Evolutionary conservation across 306 rosid genomes (phyloP).

Genomic region (Potentilla sterilis): DNA sequence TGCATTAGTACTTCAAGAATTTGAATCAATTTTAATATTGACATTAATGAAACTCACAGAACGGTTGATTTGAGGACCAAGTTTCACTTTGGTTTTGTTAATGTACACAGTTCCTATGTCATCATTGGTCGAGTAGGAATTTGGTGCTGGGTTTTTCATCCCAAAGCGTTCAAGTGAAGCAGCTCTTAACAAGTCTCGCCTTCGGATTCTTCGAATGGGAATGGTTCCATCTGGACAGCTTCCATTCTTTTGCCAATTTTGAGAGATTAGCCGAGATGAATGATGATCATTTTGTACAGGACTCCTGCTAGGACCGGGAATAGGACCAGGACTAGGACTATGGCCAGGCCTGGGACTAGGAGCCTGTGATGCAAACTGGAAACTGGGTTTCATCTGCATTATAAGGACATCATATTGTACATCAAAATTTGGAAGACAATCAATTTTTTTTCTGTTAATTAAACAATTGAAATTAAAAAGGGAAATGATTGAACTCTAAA

Average conservation of each 20-base stretch:
- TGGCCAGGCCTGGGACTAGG: background rate
- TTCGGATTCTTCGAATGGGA: constrained; percentile 53
- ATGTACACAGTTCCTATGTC: background rate
- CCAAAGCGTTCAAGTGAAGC: constrained; percentile 45
- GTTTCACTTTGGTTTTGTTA: background rate
- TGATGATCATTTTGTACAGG: background rate
- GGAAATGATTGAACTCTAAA: no score
- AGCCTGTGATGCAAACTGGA: background rate
- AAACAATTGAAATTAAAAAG: background rate
- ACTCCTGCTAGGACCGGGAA: background rate
- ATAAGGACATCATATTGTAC: background rate
- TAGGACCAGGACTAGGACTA: background rate
- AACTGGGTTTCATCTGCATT: constrained; percentile 46
- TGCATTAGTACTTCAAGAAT: background rate
- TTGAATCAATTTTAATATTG: background rate
- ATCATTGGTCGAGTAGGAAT: constrained; percentile 2
- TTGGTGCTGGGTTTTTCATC: constrained; percentile 19
- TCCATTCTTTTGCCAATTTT: constrained; percentile 64
- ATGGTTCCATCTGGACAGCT: constrained; percentile 66
- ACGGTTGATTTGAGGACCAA: constrained; percentile 21
- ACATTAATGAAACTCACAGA: constrained; percentile 34
- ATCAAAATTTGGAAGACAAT: background rate
- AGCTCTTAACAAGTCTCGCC: constrained; percentile 39
- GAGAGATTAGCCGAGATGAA: constrained; percentile 17
- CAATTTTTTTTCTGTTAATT: background rate